Conservation (phyloP, 2,329 filamentous ascomycete species). For the Epichloe uncinata region DNA sequence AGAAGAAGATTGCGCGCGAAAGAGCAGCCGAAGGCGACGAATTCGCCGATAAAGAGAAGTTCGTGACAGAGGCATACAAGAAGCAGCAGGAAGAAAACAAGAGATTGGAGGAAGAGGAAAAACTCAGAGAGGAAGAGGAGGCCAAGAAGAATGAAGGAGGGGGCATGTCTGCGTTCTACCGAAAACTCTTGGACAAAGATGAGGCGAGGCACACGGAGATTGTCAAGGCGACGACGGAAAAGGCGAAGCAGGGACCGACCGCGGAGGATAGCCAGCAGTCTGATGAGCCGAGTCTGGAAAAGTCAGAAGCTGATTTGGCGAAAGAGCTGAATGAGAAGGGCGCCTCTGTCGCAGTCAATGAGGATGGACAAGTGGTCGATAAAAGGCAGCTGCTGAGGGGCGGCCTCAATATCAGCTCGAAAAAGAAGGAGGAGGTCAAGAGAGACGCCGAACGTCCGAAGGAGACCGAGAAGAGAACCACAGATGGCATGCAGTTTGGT, state of each 20-base stretch:
- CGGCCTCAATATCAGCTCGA: constrained; percentile 59
- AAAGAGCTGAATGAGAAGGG: constrained; percentile 51
- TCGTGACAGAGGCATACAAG: constrained; percentile 75
- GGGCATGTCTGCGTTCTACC: constrained; percentile 73
- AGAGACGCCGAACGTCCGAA: constrained; percentile 12
- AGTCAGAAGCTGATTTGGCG: constrained; percentile 50
- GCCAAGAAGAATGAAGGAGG: constrained; percentile 46
- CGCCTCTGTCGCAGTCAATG: constrained; percentile 55
- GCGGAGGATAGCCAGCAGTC: constrained; percentile 14
- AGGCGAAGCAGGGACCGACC: constrained; percentile 26
- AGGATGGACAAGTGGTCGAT: constrained; percentile 72
- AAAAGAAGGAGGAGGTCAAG: constrained; percentile 37
- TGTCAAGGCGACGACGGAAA: constrained; percentile 51
- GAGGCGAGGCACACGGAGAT: constrained; percentile 58
- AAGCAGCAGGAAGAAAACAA: constrained; percentile 65
- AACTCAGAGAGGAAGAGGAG: constrained; percentile 48
- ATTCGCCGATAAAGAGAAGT: constrained; percentile 72
- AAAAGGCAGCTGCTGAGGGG: constrained; percentile 67
- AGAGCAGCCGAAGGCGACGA: constrained; percentile 70
- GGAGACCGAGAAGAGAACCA: constrained; percentile 21
- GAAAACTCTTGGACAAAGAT: constrained; percentile 55
- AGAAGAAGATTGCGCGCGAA: constrained; percentile 67
- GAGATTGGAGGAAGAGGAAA: constrained; percentile 59
- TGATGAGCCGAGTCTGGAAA: constrained; percentile 34
- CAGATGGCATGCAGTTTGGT: constrained; percentile 28